Base-by-base conservation (phyloP, 2,329 filamentous ascomycete genomes). In the Cercospora canescens region DNA sequence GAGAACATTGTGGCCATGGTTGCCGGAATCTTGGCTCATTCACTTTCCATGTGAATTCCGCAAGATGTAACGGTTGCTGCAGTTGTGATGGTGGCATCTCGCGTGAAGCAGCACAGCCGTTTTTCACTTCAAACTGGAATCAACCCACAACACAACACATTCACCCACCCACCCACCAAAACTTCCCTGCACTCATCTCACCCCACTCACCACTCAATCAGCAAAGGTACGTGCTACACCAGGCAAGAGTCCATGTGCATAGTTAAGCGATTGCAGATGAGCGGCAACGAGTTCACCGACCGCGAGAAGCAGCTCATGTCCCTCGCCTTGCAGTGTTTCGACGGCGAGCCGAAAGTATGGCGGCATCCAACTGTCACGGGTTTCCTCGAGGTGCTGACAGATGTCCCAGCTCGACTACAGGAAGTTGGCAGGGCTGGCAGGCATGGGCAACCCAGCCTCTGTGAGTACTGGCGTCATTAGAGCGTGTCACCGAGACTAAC, bases 361-460 rank as follows among this genome's bases (percentile, higher is more conserved):
- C 32, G 1, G 72, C 68, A 48, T 90, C 87, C 6, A 35, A 7
- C 18, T 4, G 28, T 35, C 21, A 52, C 7, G 39, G 4, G 9
- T 12, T 2, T 70, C 81, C 80, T 56, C 8, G 30, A 2, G 14
- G 16, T 50, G 34, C 30, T 59, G 9, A 45, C 56, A 58, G 32
- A 60, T 56, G 41, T 21, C 16, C 12, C 57, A 74, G 71, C 45
- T 75, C 61, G 67, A 75, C 61, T 71, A 65, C 41, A 48, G 69
- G 2, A 72, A 74, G 48, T 65, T 76, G 12, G 69, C 73, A 18
- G 54, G 58, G 12, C 63, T 70, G 30, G 56, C 64, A 16, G 70
- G 70, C 39, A 61, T 65, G 34, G 71, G 68, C 64, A 77, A 75
- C 63, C 60, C 60, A 8, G 59, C 66, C 21, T 75, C 73, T 14